phyloP scores from a whole-genome alignment of 345 rosid genomes.

The Citrus mangshanensis region DNA sequence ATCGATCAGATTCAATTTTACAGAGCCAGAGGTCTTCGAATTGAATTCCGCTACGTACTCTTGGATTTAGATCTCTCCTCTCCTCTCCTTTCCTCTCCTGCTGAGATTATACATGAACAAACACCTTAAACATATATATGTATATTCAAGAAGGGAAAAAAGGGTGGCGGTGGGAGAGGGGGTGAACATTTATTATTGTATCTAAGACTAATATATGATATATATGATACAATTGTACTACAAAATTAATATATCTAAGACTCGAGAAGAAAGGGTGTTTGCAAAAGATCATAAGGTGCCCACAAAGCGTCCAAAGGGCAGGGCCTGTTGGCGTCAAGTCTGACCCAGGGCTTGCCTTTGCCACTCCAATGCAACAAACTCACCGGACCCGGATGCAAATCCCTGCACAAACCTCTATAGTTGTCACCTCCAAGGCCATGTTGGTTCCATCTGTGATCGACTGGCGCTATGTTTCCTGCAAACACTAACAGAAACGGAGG shows the following conservation, averaged over 20 bases:
- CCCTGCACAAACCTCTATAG: slow-evolving; percentile 45
- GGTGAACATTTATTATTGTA: too few species aligned
- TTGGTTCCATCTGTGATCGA: slow-evolving; percentile 86
- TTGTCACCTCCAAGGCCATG: slow-evolving; percentile 78
- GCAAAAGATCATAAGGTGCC: slow-evolving; percentile 51
- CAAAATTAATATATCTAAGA: slow-evolving; percentile 11
- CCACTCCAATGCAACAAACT: slow-evolving; percentile 76
- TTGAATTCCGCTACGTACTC: background rate
- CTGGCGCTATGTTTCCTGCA: slow-evolving; percentile 72
- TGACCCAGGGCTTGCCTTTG: slow-evolving; percentile 68
- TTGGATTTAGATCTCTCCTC: background rate
- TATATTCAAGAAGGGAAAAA: too few species aligned
- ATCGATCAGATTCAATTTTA: background rate
- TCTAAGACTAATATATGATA: background rate
- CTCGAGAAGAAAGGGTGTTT: slow-evolving; percentile 41
- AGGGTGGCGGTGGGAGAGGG: too few species aligned
- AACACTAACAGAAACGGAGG: slow-evolving; percentile 81
- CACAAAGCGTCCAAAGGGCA: slow-evolving; percentile 62
- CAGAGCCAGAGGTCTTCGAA: slow-evolving; percentile 8
- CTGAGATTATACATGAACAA: background rate
- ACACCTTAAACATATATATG: background rate
- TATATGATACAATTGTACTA: background rate
- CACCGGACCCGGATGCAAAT: slow-evolving; percentile 65
- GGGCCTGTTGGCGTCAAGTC: slow-evolving; percentile 46
- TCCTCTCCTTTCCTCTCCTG: background rate